phyloP scores from a whole-genome alignment of 164 flowering plant genomes.

The Magnolia changhungtana region DNA sequence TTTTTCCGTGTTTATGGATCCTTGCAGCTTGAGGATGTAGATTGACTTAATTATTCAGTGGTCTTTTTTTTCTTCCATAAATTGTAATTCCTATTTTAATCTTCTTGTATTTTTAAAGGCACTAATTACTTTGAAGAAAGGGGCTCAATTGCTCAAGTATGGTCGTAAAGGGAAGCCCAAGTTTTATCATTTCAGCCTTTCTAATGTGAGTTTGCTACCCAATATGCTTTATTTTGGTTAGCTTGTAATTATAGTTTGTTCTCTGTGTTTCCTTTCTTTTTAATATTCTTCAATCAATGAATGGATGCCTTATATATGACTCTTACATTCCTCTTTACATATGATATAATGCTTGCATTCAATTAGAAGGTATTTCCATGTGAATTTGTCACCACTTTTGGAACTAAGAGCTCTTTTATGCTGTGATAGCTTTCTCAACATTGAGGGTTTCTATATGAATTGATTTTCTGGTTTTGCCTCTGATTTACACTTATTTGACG shows the following conservation, averaged over 20 bases:
- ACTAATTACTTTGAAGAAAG: constrained; percentile 79
- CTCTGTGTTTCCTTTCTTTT: not conserved
- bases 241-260: not conserved
- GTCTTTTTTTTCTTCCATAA: not conserved
- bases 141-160: constrained; percentile 91
- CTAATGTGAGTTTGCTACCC: constrained; percentile 53
- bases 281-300: not conserved
- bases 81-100: constrained; percentile 1
- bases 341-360: not conserved
- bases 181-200: constrained; percentile 83
- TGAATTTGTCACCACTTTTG: not conserved
- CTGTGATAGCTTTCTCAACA: too few species aligned
- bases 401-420: too few species aligned
- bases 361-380: not conserved
- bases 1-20: not conserved
- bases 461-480: not conserved
- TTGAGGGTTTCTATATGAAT: too few species aligned
- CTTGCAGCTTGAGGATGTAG: not conserved
- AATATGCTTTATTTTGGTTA: not conserved
- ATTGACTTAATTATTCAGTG: not conserved
- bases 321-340: too few species aligned
- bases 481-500: too few species aligned
- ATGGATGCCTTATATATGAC: not conserved
- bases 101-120: constrained; percentile 46
- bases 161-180: constrained; percentile 99